Evolutionary conservation across 2,329 filamentous ascomycete genomes (phyloP), one percentile per base, ranked within the genome.

Genomic region (Diaporthe aspalathi): DNA sequence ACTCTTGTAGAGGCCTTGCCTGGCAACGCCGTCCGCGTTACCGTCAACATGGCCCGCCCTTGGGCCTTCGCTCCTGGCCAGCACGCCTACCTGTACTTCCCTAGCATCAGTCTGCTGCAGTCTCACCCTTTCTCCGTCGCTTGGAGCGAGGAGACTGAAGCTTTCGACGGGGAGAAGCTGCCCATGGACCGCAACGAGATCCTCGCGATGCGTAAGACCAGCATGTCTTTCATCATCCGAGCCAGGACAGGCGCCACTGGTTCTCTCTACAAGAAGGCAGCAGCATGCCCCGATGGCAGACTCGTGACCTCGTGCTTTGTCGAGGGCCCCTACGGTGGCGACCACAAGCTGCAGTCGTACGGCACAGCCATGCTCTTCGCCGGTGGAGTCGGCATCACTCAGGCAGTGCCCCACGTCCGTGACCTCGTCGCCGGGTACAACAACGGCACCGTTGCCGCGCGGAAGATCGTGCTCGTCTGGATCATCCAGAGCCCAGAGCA

Each of bases 61-160:
- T 95, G 93, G 92, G 87, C 83, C 50, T 93, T 93, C 85, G 85
- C 86, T 72, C 90, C 93, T 0, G 92, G 93, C 45, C 92, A 94
- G 80, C 93, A 95, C 79, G 91, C 92, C 45, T 95, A 94, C 79
- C 82, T 95, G 24, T 94, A 94, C 82, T 88, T 95, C 82, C 93
- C 93, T 9, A 84, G 86, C 6, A 84, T 95, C 76, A 91, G 91
- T 74, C 85, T 90, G 73, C 91, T 89, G 88, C 92, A 92, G 76
- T 94, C 91, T 57, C 93, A 95, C 77, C 93, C 93, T 1, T 95
- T 95, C 83, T 93, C 92, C 3, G 85, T 94, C 53, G 91, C 92
- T 45, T 95, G 93, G 93, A 91, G 89, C 74, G 91, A 94, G 72
- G 91, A 93, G 73, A 86, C 84, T 52, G 86, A 88, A 71, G 81